Evolutionary conservation across 306 rosid genomes (phyloP), one percentile per base, ranked within the genome.

Genomic region (Casuarina equisetifolia): DNA sequence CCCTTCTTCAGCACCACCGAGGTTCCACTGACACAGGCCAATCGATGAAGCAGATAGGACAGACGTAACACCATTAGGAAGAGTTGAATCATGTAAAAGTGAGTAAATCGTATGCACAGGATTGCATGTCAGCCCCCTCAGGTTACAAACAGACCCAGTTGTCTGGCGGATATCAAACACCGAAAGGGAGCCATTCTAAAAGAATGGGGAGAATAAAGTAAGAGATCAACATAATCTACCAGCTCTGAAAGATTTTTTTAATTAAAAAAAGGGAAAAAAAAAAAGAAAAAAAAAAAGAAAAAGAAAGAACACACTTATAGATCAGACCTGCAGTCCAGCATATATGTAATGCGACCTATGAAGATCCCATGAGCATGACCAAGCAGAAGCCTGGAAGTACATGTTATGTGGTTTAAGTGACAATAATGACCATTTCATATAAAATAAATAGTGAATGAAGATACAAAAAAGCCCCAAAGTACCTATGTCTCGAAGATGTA

Each of bases 331-430:
- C 68, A 95, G 83, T 79, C 99, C 99, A 43, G 93, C 96, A 82
- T 92, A 95, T 68, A 85, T 52, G 83, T 86, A 78, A 77, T 91
- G 85, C 0, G 90, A 83, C 73, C 61, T 69, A 70, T 77, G 84
- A 70, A 82, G 88, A 88, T 95, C 97, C 99, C 99, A 91, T 38
- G 99, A 85, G 75, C 97, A 95, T 39, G 99, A 87, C 97, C 99
- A 91, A 78, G 97, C 97, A 78, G 97, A 88, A 79, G 58, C 83
- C 97, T 92, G 82, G 40, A 83, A 67, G 87, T 64, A 83, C 71
- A 66, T 66, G 4, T n/a, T 42, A 2, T 40, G 11, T 15, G 17
- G 32, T 66, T 61, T 66, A 62, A 52, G 69, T 62, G 15, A 13
- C 44, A 62, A 62, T 62, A 36, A 62, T 62, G 36, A 36, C 69